Percentiles rank a stretch among this genome's conserved stretches.
These are phyloP conservation scores for Oligophagozyma castellii DNA, from an alignment of 1,139 yeast species.

Conservation along the genomic window DNA sequence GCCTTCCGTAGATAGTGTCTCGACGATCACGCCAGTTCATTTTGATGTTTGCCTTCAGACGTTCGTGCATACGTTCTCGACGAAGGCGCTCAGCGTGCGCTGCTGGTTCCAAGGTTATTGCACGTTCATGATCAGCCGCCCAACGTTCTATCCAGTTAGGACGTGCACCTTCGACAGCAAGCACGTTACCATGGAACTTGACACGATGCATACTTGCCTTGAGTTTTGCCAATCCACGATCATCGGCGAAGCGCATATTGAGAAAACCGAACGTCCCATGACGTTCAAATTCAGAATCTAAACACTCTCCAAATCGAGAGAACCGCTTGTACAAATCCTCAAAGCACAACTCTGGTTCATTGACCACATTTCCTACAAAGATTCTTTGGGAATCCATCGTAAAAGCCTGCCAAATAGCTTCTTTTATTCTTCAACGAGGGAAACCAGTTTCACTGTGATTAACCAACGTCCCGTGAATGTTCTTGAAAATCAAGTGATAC, in stretches of 20 bases:
- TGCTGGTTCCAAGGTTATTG: too few relatives aligned
- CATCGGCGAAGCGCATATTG: slow-evolving; percentile 38
- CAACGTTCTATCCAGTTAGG: slow-evolving; percentile 34
- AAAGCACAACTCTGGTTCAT: slow-evolving; percentile 25
- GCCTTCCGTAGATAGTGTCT: slow-evolving; percentile 49
- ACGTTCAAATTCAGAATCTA: slow-evolving; percentile 25
- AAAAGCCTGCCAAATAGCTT: too few relatives aligned
- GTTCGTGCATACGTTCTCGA: too few relatives aligned
- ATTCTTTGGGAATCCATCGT: slow-evolving; percentile 25
- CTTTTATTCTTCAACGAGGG: too few relatives aligned
- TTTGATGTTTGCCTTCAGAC: too few relatives aligned
- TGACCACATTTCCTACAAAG: slow-evolving; percentile 38
- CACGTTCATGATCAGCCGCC: too few relatives aligned
- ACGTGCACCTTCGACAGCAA: slow-evolving; percentile 38
- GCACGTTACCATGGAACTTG: slow-evolving; percentile 57
- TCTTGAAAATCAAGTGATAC: too few relatives aligned
- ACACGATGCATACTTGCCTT: slow-evolving; percentile 52
- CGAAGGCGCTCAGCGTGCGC: too few relatives aligned
- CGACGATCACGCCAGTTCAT: slow-evolving; percentile 31
- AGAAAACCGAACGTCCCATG: slow-evolving; percentile 56
- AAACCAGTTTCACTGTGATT: too few relatives aligned
- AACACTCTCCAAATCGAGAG: slow-evolving; percentile 36
- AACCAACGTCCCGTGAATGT: too few relatives aligned
- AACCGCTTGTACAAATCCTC: slow-evolving; percentile 31
- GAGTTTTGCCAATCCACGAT: slow-evolving; percentile 33